Conservation (phyloP, 768 basidiomycete species). For the Mycena pura region DNA sequence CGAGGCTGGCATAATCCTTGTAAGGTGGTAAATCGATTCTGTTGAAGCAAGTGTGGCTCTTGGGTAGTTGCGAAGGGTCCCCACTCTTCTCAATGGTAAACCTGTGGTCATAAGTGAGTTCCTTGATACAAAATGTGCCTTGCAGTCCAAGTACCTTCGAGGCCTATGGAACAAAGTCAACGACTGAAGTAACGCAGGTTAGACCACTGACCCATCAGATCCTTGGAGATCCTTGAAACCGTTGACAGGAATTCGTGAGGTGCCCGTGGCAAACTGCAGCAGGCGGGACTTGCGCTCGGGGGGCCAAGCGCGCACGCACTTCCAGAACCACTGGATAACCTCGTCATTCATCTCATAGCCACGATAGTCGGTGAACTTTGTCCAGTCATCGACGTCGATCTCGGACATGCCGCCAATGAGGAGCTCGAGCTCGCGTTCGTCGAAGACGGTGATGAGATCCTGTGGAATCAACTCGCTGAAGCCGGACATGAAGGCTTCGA, state of each 20-base stretch:
- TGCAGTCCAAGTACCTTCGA: conserved; percentile 60
- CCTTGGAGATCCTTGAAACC: conserved; percentile 99
- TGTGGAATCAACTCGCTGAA: conserved; percentile 99
- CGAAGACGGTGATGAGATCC: conserved; percentile 97
- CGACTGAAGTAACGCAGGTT: background rate
- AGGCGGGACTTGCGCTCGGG: conserved; percentile 97
- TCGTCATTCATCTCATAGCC: conserved; percentile 95
- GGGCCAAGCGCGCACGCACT: conserved; percentile 97
- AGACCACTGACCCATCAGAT: conserved; percentile 65
- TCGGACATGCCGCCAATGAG: conserved; percentile 99
- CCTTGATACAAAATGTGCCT: background rate
- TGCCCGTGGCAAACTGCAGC: conserved; percentile 96
- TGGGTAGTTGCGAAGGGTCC: conserved; percentile 94
- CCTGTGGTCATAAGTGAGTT: conserved; percentile 39
- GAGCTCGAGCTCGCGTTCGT: conserved; percentile 96
- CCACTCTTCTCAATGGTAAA: conserved; percentile 99
- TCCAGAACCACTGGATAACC: conserved; percentile 99
- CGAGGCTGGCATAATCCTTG: conserved; percentile 91
- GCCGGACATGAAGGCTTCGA: conserved; percentile 99
- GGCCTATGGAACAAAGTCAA: background rate
- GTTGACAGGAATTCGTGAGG: conserved; percentile 96
- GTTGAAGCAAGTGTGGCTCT: conserved; percentile 97
- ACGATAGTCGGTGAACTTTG: conserved; percentile 98
- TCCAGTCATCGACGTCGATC: conserved; percentile 99
- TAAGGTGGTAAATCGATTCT: conserved; percentile 98